A percentile compares a stretch with the other conserved stretches of the same genome.
These are phyloP conservation scores for Triticum timopheevii DNA, from an alignment of 176 grass and related monocot genomes.

Conservation along the genomic window DNA sequence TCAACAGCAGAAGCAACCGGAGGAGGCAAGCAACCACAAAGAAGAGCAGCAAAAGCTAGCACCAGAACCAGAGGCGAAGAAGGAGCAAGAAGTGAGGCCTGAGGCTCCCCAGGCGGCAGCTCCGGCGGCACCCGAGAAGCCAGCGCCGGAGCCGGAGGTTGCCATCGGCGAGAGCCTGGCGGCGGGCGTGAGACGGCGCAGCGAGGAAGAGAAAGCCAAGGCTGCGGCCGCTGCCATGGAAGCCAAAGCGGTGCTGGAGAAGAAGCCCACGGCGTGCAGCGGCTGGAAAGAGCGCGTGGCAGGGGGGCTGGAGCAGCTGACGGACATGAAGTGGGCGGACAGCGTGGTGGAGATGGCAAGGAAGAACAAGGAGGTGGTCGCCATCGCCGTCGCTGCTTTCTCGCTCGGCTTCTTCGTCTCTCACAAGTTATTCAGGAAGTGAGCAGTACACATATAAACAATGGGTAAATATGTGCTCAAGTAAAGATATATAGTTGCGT, in stretches of 20 bases:
- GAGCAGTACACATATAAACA: not conserved
- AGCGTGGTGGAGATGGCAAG: slow-evolving; percentile 4
- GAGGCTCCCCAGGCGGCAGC: not conserved
- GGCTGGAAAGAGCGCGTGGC: slow-evolving; percentile 17
- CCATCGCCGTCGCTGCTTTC: slow-evolving; percentile 23
- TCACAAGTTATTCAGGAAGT: slow-evolving; percentile 29
- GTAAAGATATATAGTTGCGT: not conserved
- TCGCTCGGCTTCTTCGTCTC: slow-evolving; percentile 41
- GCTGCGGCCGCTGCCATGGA: not conserved
- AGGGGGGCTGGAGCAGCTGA: slow-evolving; percentile 14
- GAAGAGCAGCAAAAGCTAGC: not conserved
- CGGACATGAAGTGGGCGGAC: slow-evolving; percentile 27
- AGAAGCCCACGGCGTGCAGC: not conserved
- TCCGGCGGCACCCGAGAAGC: not conserved
- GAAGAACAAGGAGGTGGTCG: slow-evolving; percentile 48
- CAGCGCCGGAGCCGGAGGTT: not conserved
- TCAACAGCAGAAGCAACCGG: not conserved
- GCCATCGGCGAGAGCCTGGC: not conserved
- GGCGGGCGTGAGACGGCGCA: not conserved
- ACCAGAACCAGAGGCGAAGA: not conserved
- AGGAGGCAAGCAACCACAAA: not conserved
- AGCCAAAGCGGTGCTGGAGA: not conserved
- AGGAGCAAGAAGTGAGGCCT: not conserved
- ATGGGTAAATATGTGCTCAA: not conserved
- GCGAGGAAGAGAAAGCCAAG: slow-evolving; percentile 9